Evolutionary conservation across 2,329 filamentous ascomycete genomes (phyloP).

Genomic region (Aaosphaeria arxii): DNA sequence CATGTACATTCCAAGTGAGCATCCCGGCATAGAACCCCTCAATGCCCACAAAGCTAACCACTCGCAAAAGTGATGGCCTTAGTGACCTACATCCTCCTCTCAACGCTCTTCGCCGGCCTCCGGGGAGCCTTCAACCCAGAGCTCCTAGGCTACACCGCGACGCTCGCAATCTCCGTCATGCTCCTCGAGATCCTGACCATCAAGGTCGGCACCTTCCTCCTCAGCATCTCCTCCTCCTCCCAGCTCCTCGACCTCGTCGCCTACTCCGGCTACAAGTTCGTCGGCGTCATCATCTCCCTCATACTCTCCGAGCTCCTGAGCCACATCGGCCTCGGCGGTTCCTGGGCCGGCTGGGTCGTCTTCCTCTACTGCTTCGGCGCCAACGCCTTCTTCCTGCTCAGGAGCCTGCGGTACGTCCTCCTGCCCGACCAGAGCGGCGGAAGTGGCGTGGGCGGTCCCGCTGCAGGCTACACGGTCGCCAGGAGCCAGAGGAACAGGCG

Average conservation of each 20-base stretch:
- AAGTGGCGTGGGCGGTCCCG: conserved; percentile 28
- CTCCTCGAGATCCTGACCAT: conserved; percentile 84
- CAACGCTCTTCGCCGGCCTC: conserved; percentile 84
- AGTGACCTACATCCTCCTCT: conserved; percentile 94
- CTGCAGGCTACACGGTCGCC: conserved; percentile 67
- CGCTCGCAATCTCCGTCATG: conserved; percentile 78
- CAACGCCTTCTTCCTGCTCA: conserved; percentile 92
- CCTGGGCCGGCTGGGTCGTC: conserved; percentile 83
- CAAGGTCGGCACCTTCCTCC: conserved; percentile 88
- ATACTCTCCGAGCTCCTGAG: conserved; percentile 62
- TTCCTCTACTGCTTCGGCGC: conserved; percentile 91
- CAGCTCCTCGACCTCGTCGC: conserved; percentile 92
- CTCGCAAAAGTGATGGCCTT: conserved; percentile 73
- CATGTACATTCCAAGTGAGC: conserved; percentile 82
- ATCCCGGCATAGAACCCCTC: background rate
- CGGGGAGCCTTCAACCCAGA: conserved; percentile 92
- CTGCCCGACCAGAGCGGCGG: conserved; percentile 62
- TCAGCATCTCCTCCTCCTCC: conserved; percentile 90
- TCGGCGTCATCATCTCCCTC: conserved; percentile 90
- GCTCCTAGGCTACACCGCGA: conserved; percentile 84
- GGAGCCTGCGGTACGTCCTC: conserved; percentile 92
- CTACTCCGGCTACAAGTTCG: conserved; percentile 98
- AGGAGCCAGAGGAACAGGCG: conserved; percentile 60
- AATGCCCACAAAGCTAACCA: conserved; percentile 4
- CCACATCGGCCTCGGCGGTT: conserved; percentile 75